Evolutionary conservation across 768 basidiomycete genomes (phyloP).

Genomic region (Phylloporus arenicola): DNA sequence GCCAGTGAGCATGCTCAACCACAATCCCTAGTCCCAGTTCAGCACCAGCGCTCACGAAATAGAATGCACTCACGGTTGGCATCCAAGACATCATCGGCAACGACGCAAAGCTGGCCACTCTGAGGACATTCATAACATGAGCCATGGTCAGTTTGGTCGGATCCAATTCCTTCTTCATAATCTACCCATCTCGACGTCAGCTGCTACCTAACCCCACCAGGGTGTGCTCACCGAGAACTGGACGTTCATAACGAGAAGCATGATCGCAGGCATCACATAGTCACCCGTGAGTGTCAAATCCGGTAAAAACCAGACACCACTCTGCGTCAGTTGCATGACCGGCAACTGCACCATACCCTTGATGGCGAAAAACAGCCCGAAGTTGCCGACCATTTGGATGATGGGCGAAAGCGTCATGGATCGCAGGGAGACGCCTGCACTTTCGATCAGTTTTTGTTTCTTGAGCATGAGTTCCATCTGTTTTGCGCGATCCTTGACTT

Average conservation of each 20-base stretch:
- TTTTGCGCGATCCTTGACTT: constrained; percentile 33
- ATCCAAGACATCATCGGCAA: constrained; percentile 53
- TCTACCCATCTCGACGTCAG: constrained; percentile 19
- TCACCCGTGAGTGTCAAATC: constrained; percentile 83
- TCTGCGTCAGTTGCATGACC: constrained; percentile 67
- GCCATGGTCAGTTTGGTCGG: constrained; percentile 47
- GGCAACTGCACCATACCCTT: constrained; percentile 67
- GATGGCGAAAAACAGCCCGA: constrained; percentile 81
- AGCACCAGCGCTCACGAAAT: background rate
- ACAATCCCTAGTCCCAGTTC: constrained; percentile 41
- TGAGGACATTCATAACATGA: constrained; percentile 66
- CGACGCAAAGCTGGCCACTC: constrained; percentile 48
- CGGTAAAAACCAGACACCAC: constrained; percentile 67
- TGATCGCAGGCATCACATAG: constrained; percentile 61
- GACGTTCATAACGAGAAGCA: constrained; percentile 54
- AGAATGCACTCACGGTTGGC: constrained; percentile 53
- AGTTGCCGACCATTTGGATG: constrained; percentile 68
- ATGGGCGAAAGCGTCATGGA: constrained; percentile 52
- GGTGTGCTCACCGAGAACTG: constrained; percentile 57
- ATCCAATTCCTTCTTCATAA: constrained; percentile 52
- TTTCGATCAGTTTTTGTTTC: constrained; percentile 50
- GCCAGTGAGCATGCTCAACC: constrained; percentile 53
- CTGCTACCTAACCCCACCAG: background rate
- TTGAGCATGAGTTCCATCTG: constrained; percentile 42
- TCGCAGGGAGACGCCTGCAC: constrained; percentile 59